Percentiles rank a stretch among this genome's conserved stretches.
These are phyloP conservation scores for Candida ficus DNA, from an alignment of 805 yeast genomes.

Conservation along the genomic window DNA sequence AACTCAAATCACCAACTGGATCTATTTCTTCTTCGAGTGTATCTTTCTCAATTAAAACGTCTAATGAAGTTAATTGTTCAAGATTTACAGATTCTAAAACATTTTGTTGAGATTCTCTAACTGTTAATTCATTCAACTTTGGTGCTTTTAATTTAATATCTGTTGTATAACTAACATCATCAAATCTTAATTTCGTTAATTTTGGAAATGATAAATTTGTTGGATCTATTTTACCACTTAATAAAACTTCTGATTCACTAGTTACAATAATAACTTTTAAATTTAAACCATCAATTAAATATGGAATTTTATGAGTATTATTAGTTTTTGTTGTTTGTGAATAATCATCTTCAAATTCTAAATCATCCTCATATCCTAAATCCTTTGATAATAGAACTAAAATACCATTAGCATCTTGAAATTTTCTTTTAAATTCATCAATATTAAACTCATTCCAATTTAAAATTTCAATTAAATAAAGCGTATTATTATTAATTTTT, in stretches of 20 bases:
- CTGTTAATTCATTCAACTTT: background rate
- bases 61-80: conserved; percentile 1
- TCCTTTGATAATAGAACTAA: conserved; percentile 3
- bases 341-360: background rate
- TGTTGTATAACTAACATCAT: background rate
- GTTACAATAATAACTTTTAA: conserved; percentile 2
- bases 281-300: conserved; percentile 4
- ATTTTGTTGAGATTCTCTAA: background rate
- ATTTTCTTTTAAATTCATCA: conserved; percentile 1
- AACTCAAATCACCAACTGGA: background rate
- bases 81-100: conserved; percentile 1
- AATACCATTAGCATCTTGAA: conserved; percentile 3
- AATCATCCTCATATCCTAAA: background rate
- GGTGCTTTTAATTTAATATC: background rate
- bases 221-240: conserved; percentile 1
- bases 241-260: background rate
- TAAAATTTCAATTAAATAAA: conserved; percentile 7
- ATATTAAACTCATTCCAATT: conserved; percentile 4
- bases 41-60: conserved; percentile 2
- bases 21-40: background rate
- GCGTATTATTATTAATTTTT: background rate
- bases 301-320: background rate
- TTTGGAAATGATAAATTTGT: conserved; percentile 3
- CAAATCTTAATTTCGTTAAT: background rate
- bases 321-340: no score